Evolutionary conservation across 2,329 filamentous ascomycete species (phyloP).

Genomic region (Penicillium digitatum): DNA sequence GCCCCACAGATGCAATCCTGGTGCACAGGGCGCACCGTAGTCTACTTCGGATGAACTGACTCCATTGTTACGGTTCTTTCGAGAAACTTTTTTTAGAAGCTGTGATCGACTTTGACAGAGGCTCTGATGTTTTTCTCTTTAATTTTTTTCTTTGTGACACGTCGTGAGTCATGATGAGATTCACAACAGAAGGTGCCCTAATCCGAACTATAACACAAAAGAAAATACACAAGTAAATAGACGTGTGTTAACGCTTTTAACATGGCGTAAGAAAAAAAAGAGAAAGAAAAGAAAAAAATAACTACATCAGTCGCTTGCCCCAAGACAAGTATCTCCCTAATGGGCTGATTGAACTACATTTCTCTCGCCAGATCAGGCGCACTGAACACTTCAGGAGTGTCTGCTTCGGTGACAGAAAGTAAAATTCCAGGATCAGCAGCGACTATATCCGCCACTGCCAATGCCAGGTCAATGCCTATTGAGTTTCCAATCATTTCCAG

Average conservation of each 20-base stretch:
- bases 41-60: background rate
- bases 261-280: background rate
- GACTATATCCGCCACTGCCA: slow-evolving; percentile 35
- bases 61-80: background rate
- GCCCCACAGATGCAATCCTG: background rate
- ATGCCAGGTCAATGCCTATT: slow-evolving; percentile 39
- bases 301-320: background rate
- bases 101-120: background rate
- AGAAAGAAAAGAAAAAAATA: background rate
- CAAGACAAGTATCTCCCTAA: background rate
- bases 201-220: background rate
- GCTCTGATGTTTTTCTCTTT: background rate
- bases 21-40: background rate
- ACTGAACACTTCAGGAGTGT: slow-evolving; percentile 8
- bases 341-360: background rate
- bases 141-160: background rate
- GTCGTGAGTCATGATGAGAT: background rate
- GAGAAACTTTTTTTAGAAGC: background rate
- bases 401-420: slow-evolving; percentile 18
- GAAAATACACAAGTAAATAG: background rate
- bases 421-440: slow-evolving; percentile 27
- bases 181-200: background rate
- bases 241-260: background rate
- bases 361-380: background rate
- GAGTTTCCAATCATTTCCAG: slow-evolving; percentile 33